Base-by-base conservation (phyloP, 2,329 filamentous ascomycete genomes). In the Fonsecaea multimorphosa region DNA sequence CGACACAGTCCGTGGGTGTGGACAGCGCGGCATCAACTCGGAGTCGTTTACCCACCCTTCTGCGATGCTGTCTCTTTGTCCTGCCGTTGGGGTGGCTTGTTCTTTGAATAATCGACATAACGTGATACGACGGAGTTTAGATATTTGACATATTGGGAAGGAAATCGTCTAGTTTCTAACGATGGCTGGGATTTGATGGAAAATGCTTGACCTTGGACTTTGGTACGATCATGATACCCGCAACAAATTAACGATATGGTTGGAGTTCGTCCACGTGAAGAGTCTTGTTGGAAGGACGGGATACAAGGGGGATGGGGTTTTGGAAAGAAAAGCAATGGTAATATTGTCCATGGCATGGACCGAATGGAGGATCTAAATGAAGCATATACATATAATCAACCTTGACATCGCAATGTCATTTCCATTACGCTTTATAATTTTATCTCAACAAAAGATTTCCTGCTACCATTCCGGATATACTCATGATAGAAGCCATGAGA, bases 401-500 rank as follows among this genome's bases (percentile, higher is more conserved):
- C 11, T 24, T 19, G 6, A 49, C 3, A 24, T 49, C 11, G 40
- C 44, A 49, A 49, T 27, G 22, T 49, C 27, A 52, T 34, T 7
- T 53, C 51, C 16, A 38, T 38, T 24, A 9, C 29, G 29, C 19
- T 49, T 27, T 14, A 1, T 19, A 46, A 9, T 56, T 49, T 52
- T 44, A 64, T 19, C 24, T 53, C 51, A 59, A 68, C 38, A 64
- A 19, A n/a, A 66, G 32, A 32, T 54, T 58, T 16, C 64, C 87
- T 36, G 86, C 78, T 0, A 80, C 81, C 87, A 98, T 96, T 3
- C 89, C 91, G 3, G 89, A 86, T 19, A 93, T 70, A 75, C 91
- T 97, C 86, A 96, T 93, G 3, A 83, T 83, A 14, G 87, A 84
- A 0, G 94, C 93, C 94, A 97, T 98, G 63, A 94, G 77, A 64